Conservation (phyloP, 495 filamentous ascomycete genomes). For the Podospora bellae-mahoneyi region DNA sequence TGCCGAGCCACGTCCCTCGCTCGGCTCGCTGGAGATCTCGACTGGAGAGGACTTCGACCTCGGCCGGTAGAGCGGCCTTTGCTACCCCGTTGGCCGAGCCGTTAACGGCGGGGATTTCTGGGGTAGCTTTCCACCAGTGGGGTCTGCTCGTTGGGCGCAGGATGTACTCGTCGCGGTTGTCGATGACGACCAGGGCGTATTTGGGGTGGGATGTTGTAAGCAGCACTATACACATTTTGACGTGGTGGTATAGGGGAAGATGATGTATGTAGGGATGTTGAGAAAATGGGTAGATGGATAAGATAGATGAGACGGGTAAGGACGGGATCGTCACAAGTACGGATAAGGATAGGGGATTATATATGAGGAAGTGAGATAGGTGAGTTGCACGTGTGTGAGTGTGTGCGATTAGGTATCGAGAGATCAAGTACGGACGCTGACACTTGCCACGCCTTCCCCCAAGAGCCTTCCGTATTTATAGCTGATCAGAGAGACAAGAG, state of each 20-base stretch:
- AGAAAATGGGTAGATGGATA: neutral
- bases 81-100: constrained; percentile 8
- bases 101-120: constrained; percentile 20
- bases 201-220: constrained; percentile 85
- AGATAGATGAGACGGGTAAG: neutral
- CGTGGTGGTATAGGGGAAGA: neutral
- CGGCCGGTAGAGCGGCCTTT: constrained; percentile 3
- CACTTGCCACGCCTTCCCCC: neutral
- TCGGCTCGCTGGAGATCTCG: constrained; percentile 51
- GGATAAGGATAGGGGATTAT: neutral
- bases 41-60: constrained; percentile 48
- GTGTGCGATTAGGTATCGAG: neutral
- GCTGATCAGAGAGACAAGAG: neutral
- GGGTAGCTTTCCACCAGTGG: constrained; percentile 69
- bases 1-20: constrained; percentile 87
- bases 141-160: constrained; percentile 78
- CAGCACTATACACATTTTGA: constrained; percentile 86
- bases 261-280: neutral
- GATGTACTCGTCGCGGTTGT: constrained; percentile 96
- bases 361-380: neutral
- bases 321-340: neutral
- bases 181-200: constrained; percentile 84
- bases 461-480: constrained; percentile 7
- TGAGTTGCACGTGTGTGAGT: neutral
- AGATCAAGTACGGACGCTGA: neutral